A percentile compares a stretch with the other conserved stretches of the same genome.
Evolutionary conservation across 805 yeast species (phyloP).

Genomic region (Alloascoidea hylecoeti): DNA sequence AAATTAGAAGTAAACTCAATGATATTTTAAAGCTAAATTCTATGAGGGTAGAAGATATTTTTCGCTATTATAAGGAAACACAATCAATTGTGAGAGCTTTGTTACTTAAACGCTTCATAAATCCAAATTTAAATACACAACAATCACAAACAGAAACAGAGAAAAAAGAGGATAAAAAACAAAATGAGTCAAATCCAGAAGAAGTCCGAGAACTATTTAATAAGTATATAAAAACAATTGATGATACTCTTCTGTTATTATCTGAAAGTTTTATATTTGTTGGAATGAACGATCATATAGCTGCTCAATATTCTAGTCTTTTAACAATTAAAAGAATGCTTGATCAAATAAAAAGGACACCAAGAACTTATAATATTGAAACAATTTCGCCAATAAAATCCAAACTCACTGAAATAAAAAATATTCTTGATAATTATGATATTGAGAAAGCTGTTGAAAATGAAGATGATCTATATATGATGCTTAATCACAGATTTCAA

Average conservation of each 20-base stretch:
- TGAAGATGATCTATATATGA: constrained; percentile 26
- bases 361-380: constrained; percentile 69
- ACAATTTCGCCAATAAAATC: constrained; percentile 69
- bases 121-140: too few species aligned
- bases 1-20: too few species aligned
- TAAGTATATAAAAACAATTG: too few species aligned
- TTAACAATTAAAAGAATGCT: constrained; percentile 76
- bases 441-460: constrained; percentile 13
- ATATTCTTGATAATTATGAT: constrained; percentile 34
- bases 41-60: too few species aligned
- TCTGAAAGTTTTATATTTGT: constrained; percentile 84
- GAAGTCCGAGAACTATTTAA: constrained; percentile 63
- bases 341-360: too few species aligned
- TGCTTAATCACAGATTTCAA: constrained; percentile 52
- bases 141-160: too few species aligned
- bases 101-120: too few species aligned
- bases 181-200: too few species aligned
- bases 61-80: too few species aligned
- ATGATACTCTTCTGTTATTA: constrained; percentile 80
- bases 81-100: too few species aligned
- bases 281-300: constrained; percentile 81
- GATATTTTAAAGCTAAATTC: too few species aligned
- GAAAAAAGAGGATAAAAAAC: too few species aligned
- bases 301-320: constrained; percentile 85
- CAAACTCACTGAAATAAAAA: constrained; percentile 56